Evolutionary conservation across 2,329 filamentous ascomycete genomes (phyloP), one percentile per base, ranked within the genome.

Genomic region (Trichophyton rubrum): DNA sequence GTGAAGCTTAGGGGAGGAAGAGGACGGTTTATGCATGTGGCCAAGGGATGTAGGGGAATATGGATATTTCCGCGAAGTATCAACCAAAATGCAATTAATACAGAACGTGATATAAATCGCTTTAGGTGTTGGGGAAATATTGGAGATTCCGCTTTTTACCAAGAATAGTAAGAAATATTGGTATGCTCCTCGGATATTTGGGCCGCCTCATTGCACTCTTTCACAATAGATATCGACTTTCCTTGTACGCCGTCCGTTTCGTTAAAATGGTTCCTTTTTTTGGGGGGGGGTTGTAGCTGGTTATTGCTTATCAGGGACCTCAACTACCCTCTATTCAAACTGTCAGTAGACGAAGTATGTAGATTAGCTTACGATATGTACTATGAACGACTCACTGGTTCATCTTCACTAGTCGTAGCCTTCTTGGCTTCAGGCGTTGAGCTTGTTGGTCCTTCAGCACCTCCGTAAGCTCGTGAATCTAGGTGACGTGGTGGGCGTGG

Each of bases 211-310:
- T 55, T 55, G 51, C 5, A 15, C 27, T 33, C 24, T 55, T 17
- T 33, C 51, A 55, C 51, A 55, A 55, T 55, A 30, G 30, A 55
- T 55, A 33, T 35, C 6, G 8, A 33, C 27, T 30, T n/a, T 55
- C 51, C 51, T 55, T 33, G 27, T 55, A 55, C 51, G 51, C 30
- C 51, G 51, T 33, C 51, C 51, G 17, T 55, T 55, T 55, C 30
- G 30, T 55, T 35, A 55, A 55, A 33, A 35, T 33, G 30, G n/a
- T n/a, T 20, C 15, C 30, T 55, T 55, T 33, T 55, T 38, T 13
- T 11, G 33, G 27, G 33, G 24, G 2, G 33, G 27, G 33, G 24
- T n/a, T 33, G 27, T 38, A 35, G 30, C n/a, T 35, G n/a, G 30
- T 35, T 51, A 51, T 22, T 27, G 45, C 24, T 51, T 51, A 13